Evolutionary conservation across 1,139 yeast genomes (phyloP).

Genomic region (Lodderomyces jiufengensis): DNA sequence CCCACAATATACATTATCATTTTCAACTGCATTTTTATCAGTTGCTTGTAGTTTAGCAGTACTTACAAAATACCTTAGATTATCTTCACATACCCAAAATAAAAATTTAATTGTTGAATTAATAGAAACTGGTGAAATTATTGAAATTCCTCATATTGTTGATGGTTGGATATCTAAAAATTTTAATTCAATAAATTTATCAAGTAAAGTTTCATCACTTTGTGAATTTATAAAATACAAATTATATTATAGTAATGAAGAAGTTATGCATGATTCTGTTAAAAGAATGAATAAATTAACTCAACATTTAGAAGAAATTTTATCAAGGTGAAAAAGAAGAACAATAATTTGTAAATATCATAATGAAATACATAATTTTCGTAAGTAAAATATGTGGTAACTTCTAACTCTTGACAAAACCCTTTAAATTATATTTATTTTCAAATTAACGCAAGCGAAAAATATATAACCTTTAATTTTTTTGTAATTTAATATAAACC

Average conservation of each 20-base stretch:
- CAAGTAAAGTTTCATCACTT: constrained; percentile 16
- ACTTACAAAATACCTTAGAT: constrained; percentile 21
- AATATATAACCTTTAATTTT: too few species aligned
- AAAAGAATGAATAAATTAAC: constrained; percentile 19
- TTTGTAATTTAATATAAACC: too few species aligned
- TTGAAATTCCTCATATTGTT: constrained; percentile 8
- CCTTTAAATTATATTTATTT: too few species aligned
- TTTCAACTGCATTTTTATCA: constrained; percentile 24
- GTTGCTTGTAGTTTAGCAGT: constrained; percentile 27
- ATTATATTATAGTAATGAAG: constrained; percentile 15
- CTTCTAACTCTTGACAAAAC: too few species aligned
- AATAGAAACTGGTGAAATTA: constrained; percentile 6
- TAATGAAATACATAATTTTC: too few species aligned
- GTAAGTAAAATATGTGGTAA: too few species aligned
- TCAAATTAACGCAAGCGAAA: too few species aligned
- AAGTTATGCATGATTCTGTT: constrained; percentile 15
- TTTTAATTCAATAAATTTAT: constrained; percentile 15
- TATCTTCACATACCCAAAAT: constrained; percentile 9
- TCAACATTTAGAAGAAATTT: constrained; percentile 20
- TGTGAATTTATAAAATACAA: constrained; percentile 20
- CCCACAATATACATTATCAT: constrained; percentile 25
- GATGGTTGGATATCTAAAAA: constrained; percentile 7
- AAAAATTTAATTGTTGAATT: constrained; percentile 11
- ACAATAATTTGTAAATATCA: too few species aligned
- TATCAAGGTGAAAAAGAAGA: constrained; percentile 12